These are phyloP conservation scores for Angophora floribunda DNA, from an alignment of 345 rosid genomes.

Conservation along the genomic window DNA sequence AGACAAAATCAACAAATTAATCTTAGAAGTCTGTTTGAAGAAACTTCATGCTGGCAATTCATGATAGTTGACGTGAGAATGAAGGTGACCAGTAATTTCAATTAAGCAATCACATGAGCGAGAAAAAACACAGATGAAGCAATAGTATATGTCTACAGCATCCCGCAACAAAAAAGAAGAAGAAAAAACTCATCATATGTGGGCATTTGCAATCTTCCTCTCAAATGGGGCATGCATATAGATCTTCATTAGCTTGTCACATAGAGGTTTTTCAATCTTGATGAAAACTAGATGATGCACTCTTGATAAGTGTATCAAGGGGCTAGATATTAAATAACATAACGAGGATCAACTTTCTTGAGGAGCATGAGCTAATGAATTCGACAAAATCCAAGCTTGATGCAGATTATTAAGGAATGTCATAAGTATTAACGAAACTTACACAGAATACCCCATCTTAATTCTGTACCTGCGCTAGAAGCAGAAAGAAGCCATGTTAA, in stretches of 20 bases:
- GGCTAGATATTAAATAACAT: neutral
- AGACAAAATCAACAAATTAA: no score
- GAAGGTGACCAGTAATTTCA: no score
- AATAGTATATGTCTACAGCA: no score
- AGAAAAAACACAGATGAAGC: no score
- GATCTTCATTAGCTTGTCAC: neutral
- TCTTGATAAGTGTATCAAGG: neutral
- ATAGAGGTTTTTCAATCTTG: neutral
- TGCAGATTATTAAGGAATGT: neutral
- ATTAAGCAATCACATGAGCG: no score
- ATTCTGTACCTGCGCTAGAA: neutral
- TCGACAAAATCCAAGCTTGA: neutral
- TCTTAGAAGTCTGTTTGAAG: no score
- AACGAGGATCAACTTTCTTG: neutral
- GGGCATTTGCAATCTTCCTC: neutral
- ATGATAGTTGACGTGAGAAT: no score
- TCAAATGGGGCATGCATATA: neutral
- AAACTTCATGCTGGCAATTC: no score
- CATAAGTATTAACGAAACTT: no score
- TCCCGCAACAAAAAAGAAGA: no score
- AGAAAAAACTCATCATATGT: neutral
- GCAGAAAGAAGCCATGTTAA: neutral
- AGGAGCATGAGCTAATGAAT: neutral
- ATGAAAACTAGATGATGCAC: neutral
- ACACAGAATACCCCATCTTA: neutral